Evolutionary conservation across 2,329 filamentous ascomycete genomes (phyloP).

Genomic region (Xylaria sp.): DNA sequence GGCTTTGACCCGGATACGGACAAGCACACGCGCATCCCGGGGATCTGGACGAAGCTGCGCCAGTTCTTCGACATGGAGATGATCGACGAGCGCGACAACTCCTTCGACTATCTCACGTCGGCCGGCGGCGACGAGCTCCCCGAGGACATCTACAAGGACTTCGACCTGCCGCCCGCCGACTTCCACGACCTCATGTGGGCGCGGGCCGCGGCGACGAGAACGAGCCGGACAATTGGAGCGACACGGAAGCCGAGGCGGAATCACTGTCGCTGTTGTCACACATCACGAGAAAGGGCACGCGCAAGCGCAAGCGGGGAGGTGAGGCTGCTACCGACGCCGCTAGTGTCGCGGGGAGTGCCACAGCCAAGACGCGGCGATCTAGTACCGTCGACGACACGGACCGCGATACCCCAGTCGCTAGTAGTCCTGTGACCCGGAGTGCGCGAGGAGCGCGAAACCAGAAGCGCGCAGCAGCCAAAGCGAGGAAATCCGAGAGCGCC

Average conservation of each 20-base stretch:
- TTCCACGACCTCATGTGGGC: slow-evolving; percentile 56
- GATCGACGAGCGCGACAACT: slow-evolving; percentile 83
- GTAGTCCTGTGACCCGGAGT: slow-evolving; percentile 48
- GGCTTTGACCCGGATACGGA: slow-evolving; percentile 74
- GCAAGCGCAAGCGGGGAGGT: slow-evolving; percentile 54
- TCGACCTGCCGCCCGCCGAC: slow-evolving; percentile 61
- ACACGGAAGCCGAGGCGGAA: slow-evolving; percentile 51
- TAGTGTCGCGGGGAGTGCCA: slow-evolving; percentile 56
- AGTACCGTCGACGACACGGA: slow-evolving; percentile 62
- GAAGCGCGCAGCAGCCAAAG: slow-evolving; percentile 52
- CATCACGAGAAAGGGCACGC: slow-evolving; percentile 35
- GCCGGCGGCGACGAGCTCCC: slow-evolving; percentile 44
- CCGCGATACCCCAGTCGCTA: slow-evolving; percentile 49
- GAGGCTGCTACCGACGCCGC: slow-evolving; percentile 43
- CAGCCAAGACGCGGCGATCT: slow-evolving; percentile 47
- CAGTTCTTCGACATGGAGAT: slow-evolving; percentile 84
- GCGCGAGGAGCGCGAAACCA: slow-evolving; percentile 52
- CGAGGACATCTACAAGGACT: slow-evolving; percentile 68
- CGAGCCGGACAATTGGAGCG: slow-evolving; percentile 56
- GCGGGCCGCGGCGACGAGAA: slow-evolving; percentile 51
- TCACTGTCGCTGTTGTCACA: slow-evolving; percentile 52
- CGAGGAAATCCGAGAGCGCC: slow-evolving; percentile 44
- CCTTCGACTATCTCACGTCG: slow-evolving; percentile 49
- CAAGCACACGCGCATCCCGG: slow-evolving; percentile 84
- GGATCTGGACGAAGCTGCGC: slow-evolving; percentile 88